Percentiles rank a stretch among this genome's conserved stretches.
Evolutionary conservation across 1,284 basidiomycete species (phyloP).

Genomic region (Cutaneotrichosporon dermatis): DNA sequence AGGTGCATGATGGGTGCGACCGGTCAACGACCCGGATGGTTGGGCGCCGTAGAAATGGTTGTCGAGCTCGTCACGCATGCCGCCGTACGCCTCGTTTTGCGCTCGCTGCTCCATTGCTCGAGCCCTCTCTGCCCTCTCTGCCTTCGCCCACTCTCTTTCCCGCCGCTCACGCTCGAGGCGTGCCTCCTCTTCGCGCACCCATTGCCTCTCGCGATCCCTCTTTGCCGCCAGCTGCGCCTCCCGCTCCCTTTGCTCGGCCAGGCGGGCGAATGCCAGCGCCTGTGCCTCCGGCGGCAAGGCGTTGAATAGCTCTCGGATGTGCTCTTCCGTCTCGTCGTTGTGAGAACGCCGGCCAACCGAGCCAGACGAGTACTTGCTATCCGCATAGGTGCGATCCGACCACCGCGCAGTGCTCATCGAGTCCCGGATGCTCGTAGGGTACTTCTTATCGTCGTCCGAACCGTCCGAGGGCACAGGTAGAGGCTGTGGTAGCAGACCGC

Average conservation of each 20-base stretch:
- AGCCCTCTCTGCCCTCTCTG: too few species aligned
- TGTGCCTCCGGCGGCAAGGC: constrained; percentile 12
- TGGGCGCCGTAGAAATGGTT: too few species aligned
- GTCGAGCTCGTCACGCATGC: too few species aligned
- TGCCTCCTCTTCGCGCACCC: neutral
- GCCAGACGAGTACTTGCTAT: neutral
- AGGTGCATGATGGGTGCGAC: too few species aligned
- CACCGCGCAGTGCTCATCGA: too few species aligned
- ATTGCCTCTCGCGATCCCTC: neutral
- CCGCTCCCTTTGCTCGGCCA: constrained; percentile 2
- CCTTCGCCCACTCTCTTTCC: too few species aligned
- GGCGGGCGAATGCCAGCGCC: constrained; percentile 7
- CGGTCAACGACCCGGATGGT: too few species aligned
- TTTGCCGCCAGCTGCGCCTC: neutral
- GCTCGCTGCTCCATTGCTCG: too few species aligned
- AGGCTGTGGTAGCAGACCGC: neutral
- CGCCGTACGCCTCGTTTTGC: too few species aligned
- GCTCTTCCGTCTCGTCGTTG: neutral
- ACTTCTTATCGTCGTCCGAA: neutral
- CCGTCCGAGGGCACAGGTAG: neutral
- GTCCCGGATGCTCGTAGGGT: too few species aligned
- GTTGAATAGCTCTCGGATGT: constrained; percentile 12
- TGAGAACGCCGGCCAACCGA: neutral
- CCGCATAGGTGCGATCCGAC: neutral
- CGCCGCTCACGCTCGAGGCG: too few species aligned